phyloP scores from a whole-genome alignment of 129 eudicot genomes.

The Gnaphalium uliginosum region DNA sequence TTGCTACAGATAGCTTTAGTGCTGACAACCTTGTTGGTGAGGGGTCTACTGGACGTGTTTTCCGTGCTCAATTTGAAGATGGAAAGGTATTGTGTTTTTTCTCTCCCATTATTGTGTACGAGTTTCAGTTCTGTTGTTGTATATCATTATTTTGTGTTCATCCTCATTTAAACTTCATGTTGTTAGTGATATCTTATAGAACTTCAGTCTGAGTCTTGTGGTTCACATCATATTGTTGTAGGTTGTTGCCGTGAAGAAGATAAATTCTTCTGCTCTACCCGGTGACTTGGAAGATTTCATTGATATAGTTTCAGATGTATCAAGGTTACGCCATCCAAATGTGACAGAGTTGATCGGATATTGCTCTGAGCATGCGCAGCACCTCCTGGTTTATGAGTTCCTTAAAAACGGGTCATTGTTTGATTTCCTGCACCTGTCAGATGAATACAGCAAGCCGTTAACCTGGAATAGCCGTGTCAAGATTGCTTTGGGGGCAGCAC shows the following conservation, averaged over 20 bases:
- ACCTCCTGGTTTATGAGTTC: slow-evolving; percentile 81
- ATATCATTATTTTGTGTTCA: background rate
- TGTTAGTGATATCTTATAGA: background rate
- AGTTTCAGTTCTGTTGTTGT: background rate
- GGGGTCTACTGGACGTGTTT: slow-evolving; percentile 92
- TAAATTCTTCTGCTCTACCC: slow-evolving; percentile 71
- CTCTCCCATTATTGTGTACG: background rate
- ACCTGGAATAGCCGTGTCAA: slow-evolving; percentile 94
- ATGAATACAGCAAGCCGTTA: slow-evolving; percentile 87
- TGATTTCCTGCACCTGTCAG: slow-evolving; percentile 81
- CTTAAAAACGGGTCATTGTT: slow-evolving; percentile 80
- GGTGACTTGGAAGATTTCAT: slow-evolving; percentile 64
- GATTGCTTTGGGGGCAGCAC: slow-evolving; percentile 96
- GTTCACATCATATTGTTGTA: slow-evolving; percentile 25
- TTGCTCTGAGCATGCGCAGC: slow-evolving; percentile 94
- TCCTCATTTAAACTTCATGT: background rate
- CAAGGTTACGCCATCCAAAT: slow-evolving; percentile 83
- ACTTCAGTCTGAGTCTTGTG: background rate
- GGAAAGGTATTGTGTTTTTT: slow-evolving; percentile 58
- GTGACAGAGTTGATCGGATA: slow-evolving; percentile 87
- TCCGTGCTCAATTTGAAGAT: slow-evolving; percentile 80
- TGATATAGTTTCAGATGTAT: slow-evolving; percentile 69
- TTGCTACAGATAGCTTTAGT: slow-evolving; percentile 88
- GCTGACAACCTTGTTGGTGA: slow-evolving; percentile 83
- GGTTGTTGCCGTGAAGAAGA: slow-evolving; percentile 95